Evolutionary conservation across 148 eudicot species (phyloP).

Genomic region (Linanthus parryae): DNA sequence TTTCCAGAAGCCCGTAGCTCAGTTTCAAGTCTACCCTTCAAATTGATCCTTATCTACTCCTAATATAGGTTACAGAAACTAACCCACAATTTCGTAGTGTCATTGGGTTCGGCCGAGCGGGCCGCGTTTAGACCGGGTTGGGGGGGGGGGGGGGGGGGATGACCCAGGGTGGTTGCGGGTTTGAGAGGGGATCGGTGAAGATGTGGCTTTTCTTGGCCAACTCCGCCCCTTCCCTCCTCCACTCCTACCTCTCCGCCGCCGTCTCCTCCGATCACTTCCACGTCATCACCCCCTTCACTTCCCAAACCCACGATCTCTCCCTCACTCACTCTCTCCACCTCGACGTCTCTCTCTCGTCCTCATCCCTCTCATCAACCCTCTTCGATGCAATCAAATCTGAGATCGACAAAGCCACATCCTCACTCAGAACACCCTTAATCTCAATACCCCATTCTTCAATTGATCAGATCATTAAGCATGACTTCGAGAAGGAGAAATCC

Average conservation of each 20-base stretch:
- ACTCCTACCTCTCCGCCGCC: conserved; percentile 48
- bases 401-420: conserved; percentile 27
- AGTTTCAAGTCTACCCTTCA: too few species aligned
- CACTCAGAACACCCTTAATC: conserved; percentile 46
- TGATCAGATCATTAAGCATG: conserved; percentile 41
- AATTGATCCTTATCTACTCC: too few species aligned
- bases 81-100: too few species aligned
- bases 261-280: conserved; percentile 57
- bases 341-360: conserved; percentile 25
- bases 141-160: too few species aligned
- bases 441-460: conserved; percentile 38
- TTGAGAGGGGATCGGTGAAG: too few species aligned
- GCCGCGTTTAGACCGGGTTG: too few species aligned
- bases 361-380: conserved; percentile 43
- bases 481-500: conserved; percentile 33
- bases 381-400: conserved; percentile 24
- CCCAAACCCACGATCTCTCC: conserved; percentile 30
- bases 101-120: too few species aligned
- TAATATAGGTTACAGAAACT: too few species aligned
- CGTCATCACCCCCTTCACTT: conserved; percentile 49
- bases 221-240: conserved; percentile 32
- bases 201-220: too few species aligned
- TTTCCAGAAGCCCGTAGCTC: too few species aligned
- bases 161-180: too few species aligned
- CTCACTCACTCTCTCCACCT: conserved; percentile 52